Evolutionary conservation across 352 stramenopile species (phyloP), one percentile per base, ranked within the genome.

Genomic region (Paralagenidium karlingii): DNA sequence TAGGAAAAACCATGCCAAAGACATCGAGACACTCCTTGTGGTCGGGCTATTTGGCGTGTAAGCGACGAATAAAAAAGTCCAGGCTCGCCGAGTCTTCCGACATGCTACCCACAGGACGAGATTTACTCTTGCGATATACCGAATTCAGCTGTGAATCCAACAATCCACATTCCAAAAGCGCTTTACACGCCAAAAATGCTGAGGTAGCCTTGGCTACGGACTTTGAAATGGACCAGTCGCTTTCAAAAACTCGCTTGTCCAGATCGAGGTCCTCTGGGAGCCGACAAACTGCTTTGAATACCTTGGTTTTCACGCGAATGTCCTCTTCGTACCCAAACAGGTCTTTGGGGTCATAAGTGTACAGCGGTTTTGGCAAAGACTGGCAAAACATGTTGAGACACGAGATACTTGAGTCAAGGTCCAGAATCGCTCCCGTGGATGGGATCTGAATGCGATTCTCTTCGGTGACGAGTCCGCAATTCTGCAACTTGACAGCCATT

Each of bases 321-420:
- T 68, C 55, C 1, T 22, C 31, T 28, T 52, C 30, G 40, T 67
- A 67, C 20, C 56, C 58, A 45, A 76, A 84, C 58, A 85, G 49
- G 19, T 38, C 52, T 44, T 83, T 81, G 32, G 48, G 43, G 24
- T 84, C 43, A 21, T 82, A 40, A 1, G 63, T 73, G 30, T 59
- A 82, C 48, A 82, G 45, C 1, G 52, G 56, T 21, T 34, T 45
- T 1, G 76, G 76, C 21, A 89, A 56, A 22, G 69, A 68, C 44
- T 89, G 76, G 38, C 67, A 83, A 46, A 86, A 89, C 55, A 76
- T 65, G 40, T 89, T 82, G 12, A 89, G 58, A n/a, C 57, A 66
- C 20, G 58, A 36, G 37, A 86, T 69, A 38, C 69, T 82, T 37
- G 69, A 82, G 39, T 89, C 76, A 11, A 89, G 40, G 50, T 86